Conservation (phyloP, 202 grass and related monocot genomes). For the Dendrocalamus latiflorus region DNA sequence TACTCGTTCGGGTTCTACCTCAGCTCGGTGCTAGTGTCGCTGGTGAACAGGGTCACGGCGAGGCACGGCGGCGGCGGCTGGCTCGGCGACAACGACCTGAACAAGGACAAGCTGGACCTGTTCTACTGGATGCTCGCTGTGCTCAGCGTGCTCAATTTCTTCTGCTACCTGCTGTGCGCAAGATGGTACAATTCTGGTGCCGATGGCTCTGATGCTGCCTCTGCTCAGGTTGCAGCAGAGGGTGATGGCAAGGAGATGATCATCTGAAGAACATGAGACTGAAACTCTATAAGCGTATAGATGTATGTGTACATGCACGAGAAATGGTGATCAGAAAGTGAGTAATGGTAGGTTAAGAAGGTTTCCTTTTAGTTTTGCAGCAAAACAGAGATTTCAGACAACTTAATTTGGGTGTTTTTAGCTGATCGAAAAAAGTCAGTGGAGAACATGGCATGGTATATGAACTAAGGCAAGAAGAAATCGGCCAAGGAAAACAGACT, state of each 20-base stretch:
- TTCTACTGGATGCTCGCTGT: constrained; percentile 85
- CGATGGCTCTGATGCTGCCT: constrained; percentile 1
- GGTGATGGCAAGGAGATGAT: constrained; percentile 30
- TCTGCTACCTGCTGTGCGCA: constrained; percentile 68
- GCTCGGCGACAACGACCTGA: constrained; percentile 68
- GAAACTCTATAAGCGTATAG: constrained; percentile 30
- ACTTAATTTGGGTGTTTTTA: too few relatives aligned
- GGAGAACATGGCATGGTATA: too few relatives aligned
- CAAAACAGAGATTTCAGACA: too few relatives aligned
- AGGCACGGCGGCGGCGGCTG: constrained; percentile 36
- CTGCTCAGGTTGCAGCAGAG: constrained; percentile 39
- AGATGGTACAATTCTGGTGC: constrained; percentile 59
- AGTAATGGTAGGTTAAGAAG: constrained; percentile 3
- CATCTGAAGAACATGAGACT: constrained; percentile 11
- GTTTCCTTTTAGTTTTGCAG: neutral
- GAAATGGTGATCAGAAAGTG: neutral
- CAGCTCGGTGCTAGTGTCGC: constrained; percentile 77
- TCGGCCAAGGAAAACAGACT: too few relatives aligned
- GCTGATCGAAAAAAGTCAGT: too few relatives aligned
- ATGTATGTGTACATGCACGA: constrained; percentile 19
- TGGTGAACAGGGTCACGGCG: constrained; percentile 80
- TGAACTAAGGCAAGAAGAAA: too few relatives aligned
- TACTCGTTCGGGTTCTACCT: constrained; percentile 97
- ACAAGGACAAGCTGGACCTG: constrained; percentile 80
- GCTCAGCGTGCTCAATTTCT: constrained; percentile 85